Percentiles rank a stretch among this genome's conserved stretches.
phyloP scores from a whole-genome alignment of 2,329 filamentous ascomycete genomes.

The Pezicula carpinea region DNA sequence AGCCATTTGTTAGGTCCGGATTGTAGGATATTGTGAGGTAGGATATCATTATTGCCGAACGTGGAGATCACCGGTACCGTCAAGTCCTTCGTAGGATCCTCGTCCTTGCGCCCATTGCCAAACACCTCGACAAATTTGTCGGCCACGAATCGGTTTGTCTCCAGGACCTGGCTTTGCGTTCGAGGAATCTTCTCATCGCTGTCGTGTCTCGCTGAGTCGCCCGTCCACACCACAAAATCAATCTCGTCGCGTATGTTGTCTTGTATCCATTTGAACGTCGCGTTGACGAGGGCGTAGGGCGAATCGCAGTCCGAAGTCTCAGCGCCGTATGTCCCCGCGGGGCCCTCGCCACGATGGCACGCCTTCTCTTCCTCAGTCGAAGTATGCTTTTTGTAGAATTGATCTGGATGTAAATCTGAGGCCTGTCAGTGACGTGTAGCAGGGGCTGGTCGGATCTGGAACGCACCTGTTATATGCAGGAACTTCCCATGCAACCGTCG shows the following conservation, averaged over 20 bases:
- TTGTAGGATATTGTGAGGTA: conserved; percentile 91
- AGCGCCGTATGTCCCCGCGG: conserved; percentile 76
- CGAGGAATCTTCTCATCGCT: conserved; percentile 79
- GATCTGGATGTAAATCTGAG: conserved; percentile 81
- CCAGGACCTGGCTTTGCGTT: conserved; percentile 68
- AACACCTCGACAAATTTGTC: conserved; percentile 75
- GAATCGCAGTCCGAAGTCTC: conserved; percentile 88
- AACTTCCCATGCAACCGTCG: conserved; percentile 66
- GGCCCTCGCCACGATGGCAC: conserved; percentile 76
- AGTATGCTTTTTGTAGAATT: conserved; percentile 75
- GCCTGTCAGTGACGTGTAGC: conserved; percentile 17
- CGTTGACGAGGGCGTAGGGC: conserved; percentile 74
- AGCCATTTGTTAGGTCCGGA: conserved; percentile 87
- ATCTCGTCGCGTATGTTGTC: conserved; percentile 71
- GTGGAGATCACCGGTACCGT: conserved; percentile 80
- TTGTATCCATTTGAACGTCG: conserved; percentile 85
- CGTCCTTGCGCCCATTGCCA: conserved; percentile 35
- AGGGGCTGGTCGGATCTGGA: conserved; percentile 14
- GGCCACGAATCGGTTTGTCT: conserved; percentile 71
- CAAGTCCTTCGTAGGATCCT: conserved; percentile 54
- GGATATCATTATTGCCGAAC: conserved; percentile 95
- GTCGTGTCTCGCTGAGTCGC: conserved; percentile 85
- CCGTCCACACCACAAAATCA: conserved; percentile 92
- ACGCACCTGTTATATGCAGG: conserved; percentile 80
- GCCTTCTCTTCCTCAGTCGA: conserved; percentile 63